A percentile compares a stretch with the other conserved stretches of the same genome.
These are phyloP conservation scores for Elsinoe perseae DNA, from an alignment of 2,329 filamentous ascomycete genomes.

Conservation along the genomic window DNA sequence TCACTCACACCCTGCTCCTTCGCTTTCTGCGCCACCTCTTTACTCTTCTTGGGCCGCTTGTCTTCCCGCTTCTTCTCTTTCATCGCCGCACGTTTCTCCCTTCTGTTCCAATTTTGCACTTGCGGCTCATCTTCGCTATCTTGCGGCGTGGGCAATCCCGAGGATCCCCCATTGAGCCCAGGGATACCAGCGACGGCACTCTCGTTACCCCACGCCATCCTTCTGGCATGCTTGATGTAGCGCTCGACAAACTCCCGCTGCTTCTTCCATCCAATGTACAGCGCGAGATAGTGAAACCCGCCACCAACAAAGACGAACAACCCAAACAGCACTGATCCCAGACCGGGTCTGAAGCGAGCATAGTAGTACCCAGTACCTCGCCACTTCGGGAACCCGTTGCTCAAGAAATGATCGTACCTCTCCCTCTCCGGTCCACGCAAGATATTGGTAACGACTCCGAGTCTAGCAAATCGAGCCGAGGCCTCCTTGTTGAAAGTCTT, in stretches of 20 bases:
- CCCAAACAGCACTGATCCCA: constrained; percentile 75
- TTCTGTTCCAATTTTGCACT: constrained; percentile 63
- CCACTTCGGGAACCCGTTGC: constrained; percentile 91
- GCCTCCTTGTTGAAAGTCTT: constrained; percentile 72
- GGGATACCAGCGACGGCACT: constrained; percentile 59
- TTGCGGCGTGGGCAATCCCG: constrained; percentile 35
- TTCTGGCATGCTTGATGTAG: constrained; percentile 83
- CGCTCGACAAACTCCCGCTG: constrained; percentile 85
- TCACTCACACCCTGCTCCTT: constrained; percentile 45
- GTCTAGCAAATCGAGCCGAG: constrained; percentile 70
- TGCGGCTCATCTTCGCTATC: constrained; percentile 43
- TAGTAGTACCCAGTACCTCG: constrained; percentile 99
- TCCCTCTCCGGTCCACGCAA: constrained; percentile 72
- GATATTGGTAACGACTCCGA: constrained; percentile 78
- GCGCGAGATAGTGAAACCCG: constrained; percentile 73
- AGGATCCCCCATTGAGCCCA: constrained; percentile 46
- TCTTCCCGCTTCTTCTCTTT: constrained; percentile 66
- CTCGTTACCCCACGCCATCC: constrained; percentile 84
- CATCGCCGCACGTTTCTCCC: constrained; percentile 82
- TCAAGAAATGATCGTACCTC: constrained; percentile 89
- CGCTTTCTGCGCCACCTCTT: constrained; percentile 42
- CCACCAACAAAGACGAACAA: constrained; percentile 78
- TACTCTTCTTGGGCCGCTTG: constrained; percentile 47
- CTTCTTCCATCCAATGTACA: constrained; percentile 81
- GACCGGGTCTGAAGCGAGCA: constrained; percentile 79